Conservation (phyloP, 202 grass and related monocot genomes). For the Elaeis oleifera region DNA sequence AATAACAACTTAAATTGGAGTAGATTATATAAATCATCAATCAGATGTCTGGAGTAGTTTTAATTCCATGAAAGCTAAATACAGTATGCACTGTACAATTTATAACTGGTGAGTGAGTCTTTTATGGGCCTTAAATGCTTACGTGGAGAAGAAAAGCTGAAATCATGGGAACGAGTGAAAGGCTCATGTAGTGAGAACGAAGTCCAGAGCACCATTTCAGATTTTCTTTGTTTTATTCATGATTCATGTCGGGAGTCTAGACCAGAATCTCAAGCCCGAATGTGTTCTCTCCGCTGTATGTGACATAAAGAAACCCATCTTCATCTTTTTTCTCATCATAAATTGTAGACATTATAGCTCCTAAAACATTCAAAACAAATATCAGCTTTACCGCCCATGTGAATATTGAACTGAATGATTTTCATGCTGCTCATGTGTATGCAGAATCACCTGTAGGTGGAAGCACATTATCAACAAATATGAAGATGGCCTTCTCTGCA, state of each 20-base stretch:
- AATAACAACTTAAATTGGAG: no score
- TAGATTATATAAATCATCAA: no score
- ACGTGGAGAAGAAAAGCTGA: no score
- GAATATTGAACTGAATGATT: not conserved
- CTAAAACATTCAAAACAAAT: not conserved
- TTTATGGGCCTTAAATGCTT: no score
- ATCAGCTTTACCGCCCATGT: not conserved
- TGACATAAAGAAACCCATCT: conserved; percentile 11
- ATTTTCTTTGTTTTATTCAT: not conserved
- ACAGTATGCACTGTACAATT: no score
- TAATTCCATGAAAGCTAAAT: no score
- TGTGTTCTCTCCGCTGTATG: conserved; percentile 10
- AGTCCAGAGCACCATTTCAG: not conserved
- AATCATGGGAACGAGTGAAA: no score
- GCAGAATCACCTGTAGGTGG: not conserved
- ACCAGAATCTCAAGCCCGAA: not conserved
- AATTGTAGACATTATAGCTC: conserved; percentile 10
- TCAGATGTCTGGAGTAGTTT: no score
- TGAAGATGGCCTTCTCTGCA: conserved; percentile 7
- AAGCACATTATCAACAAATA: conserved; percentile 7
- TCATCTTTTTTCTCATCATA: conserved; percentile 11
- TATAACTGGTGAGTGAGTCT: no score
- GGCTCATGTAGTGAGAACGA: not conserved
- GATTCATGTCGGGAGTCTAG: not conserved
- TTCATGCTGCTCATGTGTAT: not conserved